phyloP scores from a whole-genome alignment of 1,284 basidiomycete genomes.

The Hypsizygus ulmarius region DNA sequence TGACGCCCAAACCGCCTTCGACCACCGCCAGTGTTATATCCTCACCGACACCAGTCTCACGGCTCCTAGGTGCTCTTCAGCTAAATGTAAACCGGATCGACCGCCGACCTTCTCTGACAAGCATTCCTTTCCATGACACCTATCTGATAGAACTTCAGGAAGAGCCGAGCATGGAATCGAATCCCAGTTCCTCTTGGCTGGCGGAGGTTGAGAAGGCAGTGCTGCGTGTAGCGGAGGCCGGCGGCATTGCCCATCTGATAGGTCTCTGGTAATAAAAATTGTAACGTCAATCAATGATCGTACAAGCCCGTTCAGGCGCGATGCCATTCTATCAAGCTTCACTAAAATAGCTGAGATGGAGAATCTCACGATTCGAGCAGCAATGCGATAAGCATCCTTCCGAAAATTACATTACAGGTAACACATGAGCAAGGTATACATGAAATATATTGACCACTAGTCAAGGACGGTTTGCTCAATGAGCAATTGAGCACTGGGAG shows the following conservation, averaged over 20 bases:
- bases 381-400: too few species aligned
- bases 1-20: conserved; percentile 17
- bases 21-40: neutral
- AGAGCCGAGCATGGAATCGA: conserved; percentile 7
- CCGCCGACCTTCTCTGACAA: conserved; percentile 51
- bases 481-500: conserved; percentile 27
- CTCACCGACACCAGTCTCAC: conserved; percentile 19
- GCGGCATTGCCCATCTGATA: conserved; percentile 35
- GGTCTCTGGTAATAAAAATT: conserved; percentile 42
- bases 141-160: conserved; percentile 55
- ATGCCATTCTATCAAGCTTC: too few species aligned
- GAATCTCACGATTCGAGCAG: too few species aligned
- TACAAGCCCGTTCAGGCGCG: neutral
- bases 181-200: conserved; percentile 21
- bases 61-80: conserved; percentile 28
- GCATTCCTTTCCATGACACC: conserved; percentile 52
- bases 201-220: conserved; percentile 35
- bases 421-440: neutral
- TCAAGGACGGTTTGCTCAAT: conserved; percentile 27
- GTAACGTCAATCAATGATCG: neutral
- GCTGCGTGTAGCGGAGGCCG: conserved; percentile 30
- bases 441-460: neutral
- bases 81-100: conserved; percentile 51
- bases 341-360: too few species aligned
- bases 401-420: neutral